These are phyloP conservation scores for Trypanosoma vivax DNA, from an alignment of 208 protist genomes.

Conservation along the genomic window DNA sequence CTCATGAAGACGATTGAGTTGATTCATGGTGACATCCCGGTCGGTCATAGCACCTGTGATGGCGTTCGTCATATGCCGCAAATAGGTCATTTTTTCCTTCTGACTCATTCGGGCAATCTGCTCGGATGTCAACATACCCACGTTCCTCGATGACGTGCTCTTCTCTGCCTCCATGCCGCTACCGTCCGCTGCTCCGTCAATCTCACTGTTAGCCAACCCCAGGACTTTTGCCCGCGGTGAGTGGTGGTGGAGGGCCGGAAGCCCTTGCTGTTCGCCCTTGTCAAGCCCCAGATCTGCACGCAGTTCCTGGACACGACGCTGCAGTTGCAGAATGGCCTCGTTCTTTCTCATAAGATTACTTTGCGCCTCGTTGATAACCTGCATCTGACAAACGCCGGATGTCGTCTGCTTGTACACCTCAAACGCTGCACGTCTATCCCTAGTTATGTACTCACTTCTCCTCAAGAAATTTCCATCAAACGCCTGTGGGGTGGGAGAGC, in stretches of 20 bases:
- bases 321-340: constrained; percentile 11
- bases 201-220: no score
- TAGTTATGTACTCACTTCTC: neutral
- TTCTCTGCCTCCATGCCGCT: neutral
- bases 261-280: neutral
- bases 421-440: constrained; percentile 41
- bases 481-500: neutral
- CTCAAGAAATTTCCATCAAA: neutral
- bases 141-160: neutral
- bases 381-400: constrained; percentile 16
- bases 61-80: constrained; percentile 24
- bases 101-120: constrained; percentile 5
- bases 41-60: constrained; percentile 22
- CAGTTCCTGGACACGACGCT: constrained; percentile 23
- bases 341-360: constrained; percentile 24
- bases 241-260: no score
- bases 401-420: constrained; percentile 56
- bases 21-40: constrained; percentile 19
- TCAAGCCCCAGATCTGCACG: neutral
- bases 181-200: neutral
- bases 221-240: no score
- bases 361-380: constrained; percentile 20
- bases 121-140: neutral
- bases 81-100: constrained; percentile 22
- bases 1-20: constrained; percentile 23